Base-by-base conservation (phyloP, 1,139 yeast species). In the Pichia sp. region DNA sequence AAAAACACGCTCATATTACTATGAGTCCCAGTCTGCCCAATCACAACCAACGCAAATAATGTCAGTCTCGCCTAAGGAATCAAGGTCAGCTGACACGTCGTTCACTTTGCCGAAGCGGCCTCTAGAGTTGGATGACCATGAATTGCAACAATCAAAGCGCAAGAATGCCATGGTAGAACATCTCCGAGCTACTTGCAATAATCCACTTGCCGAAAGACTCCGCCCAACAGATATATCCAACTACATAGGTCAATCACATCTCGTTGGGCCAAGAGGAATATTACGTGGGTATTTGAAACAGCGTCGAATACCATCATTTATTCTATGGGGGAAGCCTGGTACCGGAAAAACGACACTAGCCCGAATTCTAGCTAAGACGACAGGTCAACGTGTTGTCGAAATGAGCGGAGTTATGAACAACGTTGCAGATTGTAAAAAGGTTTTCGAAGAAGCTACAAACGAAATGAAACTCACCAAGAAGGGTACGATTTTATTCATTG, bases 271-370 rank as follows among this genome's bases (percentile, higher is more conserved):
- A 7, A 63, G 71, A 15, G 97, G 96, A 1, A 60, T 86, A 1
- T 59, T 93, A 13, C 65, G 84, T 29, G 77, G 80, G 32, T 78
- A 85, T 38, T 72, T 91, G 2, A 67, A 69, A 25, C 58, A 71
- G 2, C 81, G 76, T 29, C 63, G 60, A 45, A 73, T 77, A 2
- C 97, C 97, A 0, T 87, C 96, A 0, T 72, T 91, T 64, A 76
- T 91, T 6, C 63, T 91, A 12, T 91, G 97, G 97, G 99, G 99
- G 0, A 84, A 84, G 1, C 94, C 96, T 1, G 97, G 97, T 0
- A 91, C 82, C 2, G 99, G 99, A 0, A 91, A 91, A 55, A 91
- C 99, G 0, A 78, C 97, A 0, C 50, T 73, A 33, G 77, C 77
- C 1, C 55, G 83, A 35, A 76, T 81, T 18, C 66, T 83, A 8